Base-by-base conservation (phyloP, 768 basidiomycete genomes). In the Boletus rex-veris region DNA sequence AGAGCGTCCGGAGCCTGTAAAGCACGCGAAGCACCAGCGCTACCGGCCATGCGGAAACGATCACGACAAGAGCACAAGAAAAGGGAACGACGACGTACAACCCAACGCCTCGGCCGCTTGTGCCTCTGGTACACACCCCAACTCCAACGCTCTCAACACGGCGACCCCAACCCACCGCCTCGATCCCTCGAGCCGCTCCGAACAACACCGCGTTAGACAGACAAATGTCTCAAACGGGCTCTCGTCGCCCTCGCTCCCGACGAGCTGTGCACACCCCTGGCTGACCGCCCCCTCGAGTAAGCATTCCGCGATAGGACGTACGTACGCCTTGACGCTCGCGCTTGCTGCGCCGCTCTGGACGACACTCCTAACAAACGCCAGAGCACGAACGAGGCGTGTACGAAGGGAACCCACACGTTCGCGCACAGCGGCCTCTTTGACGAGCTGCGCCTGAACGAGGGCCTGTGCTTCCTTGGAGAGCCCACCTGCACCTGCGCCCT, bases 151-250 rank as follows among this genome's bases (percentile, higher is more conserved):
- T 50, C 97, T 79, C 40, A 98, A 74, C 2, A 90, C 88, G 0
- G 95, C 92, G 35, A 97, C 79, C 5, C 89, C 92, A 6, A 94
- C 73, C 83, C 90, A 90, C 42, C 77, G 76, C 10, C 84, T 70
- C 61, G 88, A 79, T 3, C 75, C 77, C 14, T 83, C 86, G 11
- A 98, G 71, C 16, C 93, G 80, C 16, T 84, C 85, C 0, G 92
- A 89, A 54, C 85, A 86, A 57, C 85, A 84, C 65, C 24, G 73
- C 0, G 88, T 83, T 26, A 97, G 74, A 8, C 80, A 75, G 57
- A 95, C 64, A 72, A 92, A 96, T 0, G 89, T 86, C 36, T 86
- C 79, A 64, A 91, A 91, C 0, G 85, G 54, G 0, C 50, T 49
- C 0, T 45, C 40, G 0, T 10, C 43, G 1, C 8, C 84, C 7